Evolutionary conservation across 2,329 filamentous ascomycete species (phyloP).

Genomic region (Pezicula radicicola): DNA sequence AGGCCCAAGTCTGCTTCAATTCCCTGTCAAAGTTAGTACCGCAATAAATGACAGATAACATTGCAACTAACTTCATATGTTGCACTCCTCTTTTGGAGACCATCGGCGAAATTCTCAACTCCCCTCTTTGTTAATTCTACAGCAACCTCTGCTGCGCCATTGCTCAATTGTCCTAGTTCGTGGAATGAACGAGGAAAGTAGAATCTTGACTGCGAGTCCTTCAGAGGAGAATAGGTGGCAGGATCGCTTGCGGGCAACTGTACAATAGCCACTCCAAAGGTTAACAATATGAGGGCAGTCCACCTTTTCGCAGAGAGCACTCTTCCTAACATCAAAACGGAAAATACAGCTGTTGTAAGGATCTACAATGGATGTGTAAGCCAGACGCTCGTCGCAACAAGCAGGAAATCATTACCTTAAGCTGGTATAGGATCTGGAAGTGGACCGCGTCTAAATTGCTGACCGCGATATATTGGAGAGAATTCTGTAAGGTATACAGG

Average conservation of each 20-base stretch:
- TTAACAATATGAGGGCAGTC: conserved; percentile 75
- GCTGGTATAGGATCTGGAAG: conserved; percentile 89
- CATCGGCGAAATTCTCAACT: conserved; percentile 34
- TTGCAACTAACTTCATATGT: conserved; percentile 62
- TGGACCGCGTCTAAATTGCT: conserved; percentile 89
- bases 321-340: conserved; percentile 71
- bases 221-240: conserved; percentile 56
- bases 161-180: conserved; percentile 65
- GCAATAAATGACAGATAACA: neutral
- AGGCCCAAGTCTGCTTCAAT: conserved; percentile 65
- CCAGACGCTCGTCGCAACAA: neutral
- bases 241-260: conserved; percentile 67
- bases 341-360: conserved; percentile 84
- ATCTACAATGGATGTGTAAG: conserved; percentile 47
- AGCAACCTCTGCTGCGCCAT: conserved; percentile 46
- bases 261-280: conserved; percentile 79
- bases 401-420: conserved; percentile 59
- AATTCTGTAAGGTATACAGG: conserved; percentile 89
- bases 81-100: conserved; percentile 68
- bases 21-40: conserved; percentile 37
- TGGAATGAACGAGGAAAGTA: conserved; percentile 79
- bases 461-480: conserved; percentile 88
- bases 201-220: conserved; percentile 50
- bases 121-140: conserved; percentile 47
- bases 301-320: conserved; percentile 72